Conservation (phyloP, 345 rosid species). For the Boechera retrofracta region DNA sequence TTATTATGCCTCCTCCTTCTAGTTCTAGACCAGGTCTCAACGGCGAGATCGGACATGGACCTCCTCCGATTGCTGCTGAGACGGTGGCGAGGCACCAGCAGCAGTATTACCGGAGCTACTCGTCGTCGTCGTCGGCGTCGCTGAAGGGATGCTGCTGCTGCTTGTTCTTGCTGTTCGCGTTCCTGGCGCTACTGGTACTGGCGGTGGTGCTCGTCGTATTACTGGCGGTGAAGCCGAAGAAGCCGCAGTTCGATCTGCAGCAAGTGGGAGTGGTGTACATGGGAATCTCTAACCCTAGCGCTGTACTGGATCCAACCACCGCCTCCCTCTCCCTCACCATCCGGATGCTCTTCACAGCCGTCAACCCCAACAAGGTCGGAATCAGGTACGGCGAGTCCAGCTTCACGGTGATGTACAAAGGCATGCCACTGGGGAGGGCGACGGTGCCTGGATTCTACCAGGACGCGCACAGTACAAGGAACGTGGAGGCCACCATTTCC, state of each 20-base stretch:
- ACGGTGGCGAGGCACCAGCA: slow-evolving; percentile 46
- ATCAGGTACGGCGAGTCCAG: slow-evolving; percentile 94
- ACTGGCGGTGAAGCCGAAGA: slow-evolving; percentile 95
- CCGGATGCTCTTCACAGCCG: slow-evolving; percentile 83
- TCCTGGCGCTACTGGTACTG: slow-evolving; percentile 72
- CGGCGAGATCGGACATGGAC: slow-evolving; percentile 15
- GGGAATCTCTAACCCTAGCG: slow-evolving; percentile 61
- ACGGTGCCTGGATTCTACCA: slow-evolving; percentile 91
- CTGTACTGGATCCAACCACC: slow-evolving; percentile 55
- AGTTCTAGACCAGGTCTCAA: slow-evolving; percentile 27
- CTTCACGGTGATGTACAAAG: slow-evolving; percentile 94
- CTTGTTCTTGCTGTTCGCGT: slow-evolving; percentile 84
- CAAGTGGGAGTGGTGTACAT: slow-evolving; percentile 90
- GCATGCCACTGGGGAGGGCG: slow-evolving; percentile 90
- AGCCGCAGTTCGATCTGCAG: slow-evolving; percentile 98
- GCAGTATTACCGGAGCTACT: slow-evolving; percentile 49
- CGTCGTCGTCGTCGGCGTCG: slow-evolving; percentile 79
- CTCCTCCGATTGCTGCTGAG: slow-evolving; percentile 27
- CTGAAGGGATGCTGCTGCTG: slow-evolving; percentile 98
- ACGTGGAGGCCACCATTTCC: slow-evolving; percentile 77
- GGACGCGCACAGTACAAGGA: slow-evolving; percentile 75
- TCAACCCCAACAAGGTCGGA: slow-evolving; percentile 94
- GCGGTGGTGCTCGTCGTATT: slow-evolving; percentile 74
- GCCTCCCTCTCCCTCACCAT: slow-evolving; percentile 79
- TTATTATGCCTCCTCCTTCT: slow-evolving; percentile 39